Percentiles rank a stretch among this genome's conserved stretches.
These are phyloP conservation scores for Beta lomatogona DNA, from an alignment of 179 eudicot genomes.

Conservation along the genomic window DNA sequence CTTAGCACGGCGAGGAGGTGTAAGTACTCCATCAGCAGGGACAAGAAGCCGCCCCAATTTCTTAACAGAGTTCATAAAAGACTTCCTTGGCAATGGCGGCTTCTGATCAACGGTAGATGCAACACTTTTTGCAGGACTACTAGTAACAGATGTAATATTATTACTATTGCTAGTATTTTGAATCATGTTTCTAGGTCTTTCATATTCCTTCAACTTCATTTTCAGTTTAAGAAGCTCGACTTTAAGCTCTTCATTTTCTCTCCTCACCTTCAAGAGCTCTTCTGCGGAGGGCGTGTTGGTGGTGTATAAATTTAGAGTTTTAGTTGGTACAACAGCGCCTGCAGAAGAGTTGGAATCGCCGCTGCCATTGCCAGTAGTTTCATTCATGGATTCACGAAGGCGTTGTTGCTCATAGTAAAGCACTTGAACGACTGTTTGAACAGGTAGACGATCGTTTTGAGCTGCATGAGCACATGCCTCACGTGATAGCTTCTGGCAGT, in stretches of 20 bases:
- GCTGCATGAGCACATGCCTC: slow-evolving; percentile 99
- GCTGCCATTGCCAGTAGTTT: slow-evolving; percentile 15
- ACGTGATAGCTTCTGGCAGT: slow-evolving; percentile 89
- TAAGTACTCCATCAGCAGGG: slow-evolving; percentile 38
- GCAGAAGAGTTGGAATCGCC: slow-evolving; percentile 34
- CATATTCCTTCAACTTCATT: slow-evolving; percentile 72
- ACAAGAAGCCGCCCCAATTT: slow-evolving; percentile 60
- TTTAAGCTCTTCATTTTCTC: slow-evolving; percentile 84
- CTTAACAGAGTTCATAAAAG: slow-evolving; percentile 70
- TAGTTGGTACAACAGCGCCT: slow-evolving; percentile 27
- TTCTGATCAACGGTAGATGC: slow-evolving; percentile 40
- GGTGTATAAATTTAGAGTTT: slow-evolving; percentile 28
- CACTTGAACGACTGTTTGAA: slow-evolving; percentile 92
- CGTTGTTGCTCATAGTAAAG: slow-evolving; percentile 97
- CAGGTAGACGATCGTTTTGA: slow-evolving; percentile 90
- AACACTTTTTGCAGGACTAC: slow-evolving; percentile 42
- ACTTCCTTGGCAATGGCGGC: slow-evolving; percentile 77
- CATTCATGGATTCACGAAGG: slow-evolving; percentile 61
- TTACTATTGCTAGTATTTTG: not conserved
- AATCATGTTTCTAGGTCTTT: slow-evolving; percentile 29
- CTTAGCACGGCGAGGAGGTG: slow-evolving; percentile 48
- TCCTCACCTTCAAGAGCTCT: slow-evolving; percentile 49
- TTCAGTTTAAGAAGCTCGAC: slow-evolving; percentile 76
- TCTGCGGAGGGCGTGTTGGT: slow-evolving; percentile 32
- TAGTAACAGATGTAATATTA: slow-evolving; percentile 14